Conservation (phyloP, 306 rosid genomes). For the Cucurbita argyrosperma region DNA sequence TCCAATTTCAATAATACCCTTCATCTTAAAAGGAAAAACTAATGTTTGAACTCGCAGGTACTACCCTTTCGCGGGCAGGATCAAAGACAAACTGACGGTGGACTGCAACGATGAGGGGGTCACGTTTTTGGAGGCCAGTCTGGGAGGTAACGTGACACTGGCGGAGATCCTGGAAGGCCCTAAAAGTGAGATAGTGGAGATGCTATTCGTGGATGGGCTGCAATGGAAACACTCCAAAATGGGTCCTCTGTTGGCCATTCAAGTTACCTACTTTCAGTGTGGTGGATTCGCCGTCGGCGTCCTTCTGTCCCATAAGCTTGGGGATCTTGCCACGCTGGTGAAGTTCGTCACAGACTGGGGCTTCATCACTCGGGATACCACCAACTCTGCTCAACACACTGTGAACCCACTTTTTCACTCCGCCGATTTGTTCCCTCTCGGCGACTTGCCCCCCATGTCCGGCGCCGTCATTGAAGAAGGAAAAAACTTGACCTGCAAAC, state of each 20-base stretch:
- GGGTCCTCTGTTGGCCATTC: conserved; percentile 12
- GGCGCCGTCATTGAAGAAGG: neutral
- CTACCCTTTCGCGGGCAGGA: conserved; percentile 32
- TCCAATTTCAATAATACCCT: no score
- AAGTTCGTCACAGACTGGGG: conserved; percentile 19
- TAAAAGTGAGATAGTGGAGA: neutral
- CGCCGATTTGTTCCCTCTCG: neutral
- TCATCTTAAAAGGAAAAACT: no score
- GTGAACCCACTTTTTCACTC: neutral
- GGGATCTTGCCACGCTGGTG: conserved; percentile 16
- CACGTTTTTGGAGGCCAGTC: conserved; percentile 14
- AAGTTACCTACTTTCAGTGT: conserved; percentile 18
- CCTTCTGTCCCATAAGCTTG: conserved; percentile 21
- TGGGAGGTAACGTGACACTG: neutral
- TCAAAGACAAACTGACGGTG: conserved; percentile 8
- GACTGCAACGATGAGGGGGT: conserved; percentile 22
- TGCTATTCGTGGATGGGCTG: conserved; percentile 11
- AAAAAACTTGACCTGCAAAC: neutral
- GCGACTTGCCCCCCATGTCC: conserved; percentile 1
- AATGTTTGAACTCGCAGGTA: neutral
- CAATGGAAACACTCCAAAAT: neutral
- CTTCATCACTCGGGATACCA: neutral
- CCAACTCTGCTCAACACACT: neutral
- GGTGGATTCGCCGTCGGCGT: conserved; percentile 22
- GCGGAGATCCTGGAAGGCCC: conserved; percentile 18